phyloP scores from a whole-genome alignment of 176 grass and related monocot genomes.

The Cenchrus purpureus region DNA sequence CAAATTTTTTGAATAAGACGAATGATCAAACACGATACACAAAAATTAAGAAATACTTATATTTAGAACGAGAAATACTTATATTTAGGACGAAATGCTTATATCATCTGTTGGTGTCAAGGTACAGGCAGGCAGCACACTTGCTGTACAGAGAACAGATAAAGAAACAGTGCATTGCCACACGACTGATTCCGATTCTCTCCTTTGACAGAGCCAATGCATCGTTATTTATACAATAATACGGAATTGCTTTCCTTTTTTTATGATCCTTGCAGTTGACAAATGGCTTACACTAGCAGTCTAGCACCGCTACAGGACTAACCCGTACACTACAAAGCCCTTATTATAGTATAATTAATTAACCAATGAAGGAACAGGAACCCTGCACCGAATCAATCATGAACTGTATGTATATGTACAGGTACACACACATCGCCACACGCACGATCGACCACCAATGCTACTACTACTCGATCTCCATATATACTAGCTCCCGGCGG shows the following conservation, averaged over 20 bases:
- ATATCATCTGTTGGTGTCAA: neutral
- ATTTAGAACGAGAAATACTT: too few species aligned
- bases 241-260: neutral
- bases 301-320: neutral
- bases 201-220: neutral
- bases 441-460: slow-evolving; percentile 3
- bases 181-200: neutral
- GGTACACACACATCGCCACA: neutral
- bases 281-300: slow-evolving; percentile 26
- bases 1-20: too few species aligned
- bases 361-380: slow-evolving; percentile 53
- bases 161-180: neutral
- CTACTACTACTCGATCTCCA: neutral
- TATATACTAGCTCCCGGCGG: neutral
- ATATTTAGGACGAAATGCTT: too few species aligned
- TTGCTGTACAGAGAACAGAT: neutral
- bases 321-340: neutral
- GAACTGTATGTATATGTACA: slow-evolving; percentile 2
- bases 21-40: too few species aligned
- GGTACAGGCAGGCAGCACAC: neutral
- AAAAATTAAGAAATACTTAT: too few species aligned
- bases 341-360: neutral
- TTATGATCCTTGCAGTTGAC: slow-evolving; percentile 12
- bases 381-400: slow-evolving; percentile 47
- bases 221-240: neutral